Base-by-base conservation (phyloP, 768 basidiomycete genomes). In the Xanthoconium purpureum region DNA sequence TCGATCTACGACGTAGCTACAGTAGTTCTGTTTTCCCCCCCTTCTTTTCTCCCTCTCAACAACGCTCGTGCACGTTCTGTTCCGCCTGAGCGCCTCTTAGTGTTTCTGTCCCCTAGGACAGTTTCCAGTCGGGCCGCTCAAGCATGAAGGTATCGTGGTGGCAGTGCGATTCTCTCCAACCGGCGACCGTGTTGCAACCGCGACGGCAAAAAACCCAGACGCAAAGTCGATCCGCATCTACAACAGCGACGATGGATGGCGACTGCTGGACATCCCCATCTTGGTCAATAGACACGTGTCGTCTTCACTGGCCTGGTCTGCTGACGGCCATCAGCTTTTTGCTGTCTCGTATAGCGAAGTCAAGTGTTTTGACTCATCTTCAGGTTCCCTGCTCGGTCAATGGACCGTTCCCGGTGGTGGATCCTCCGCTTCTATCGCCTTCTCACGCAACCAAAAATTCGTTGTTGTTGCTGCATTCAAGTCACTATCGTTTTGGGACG, bases 401-500 rank as follows among this genome's bases (percentile, higher is more conserved):
- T 57, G 56, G 56, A 3, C 36, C 9, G 9, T 45, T 44, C 50
- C 51, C 28, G 50, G 50, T 17, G 37, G 15, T 17, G 32, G 14
- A 8, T 9, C 20, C 2, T 15, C 45, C 1, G 11, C 40, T 24
- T 49, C 39, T 3, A 57, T 57, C 36, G 33, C 5, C 8, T 29
- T 48, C 13, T 18, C 56, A 7, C 42, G 6, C 36, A 40, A 36
- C n/a, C 18, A 14, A 32, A 49, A 29, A 18, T 59, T 60, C 28
- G 18, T 35, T 4, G 33, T 30, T 3, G 5, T 47, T 6, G 30
- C 40, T 4, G n/a, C 30, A 1, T 14, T 17, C 9, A 9, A 43
- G 1, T 40, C 39, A 4, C 5, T 58, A 4, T 59, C 55, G 2
- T 57, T 59, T 39, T 58, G 56, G 52, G 52, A 57, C 18, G 28